Evolutionary conservation across 805 yeast genomes (phyloP).

Genomic region (Cyberlindnera lachancei): DNA sequence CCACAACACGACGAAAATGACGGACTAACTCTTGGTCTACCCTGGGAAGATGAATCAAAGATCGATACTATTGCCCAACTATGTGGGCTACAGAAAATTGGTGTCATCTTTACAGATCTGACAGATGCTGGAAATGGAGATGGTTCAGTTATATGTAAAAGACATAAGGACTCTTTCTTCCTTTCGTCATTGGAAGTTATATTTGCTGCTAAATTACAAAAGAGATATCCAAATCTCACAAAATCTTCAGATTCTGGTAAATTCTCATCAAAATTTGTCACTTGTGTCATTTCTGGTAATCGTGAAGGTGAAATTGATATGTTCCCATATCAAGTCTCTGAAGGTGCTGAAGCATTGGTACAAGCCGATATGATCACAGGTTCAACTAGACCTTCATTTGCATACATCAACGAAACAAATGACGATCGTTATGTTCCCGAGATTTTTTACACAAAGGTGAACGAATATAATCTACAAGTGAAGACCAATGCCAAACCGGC

Average conservation of each 20-base stretch:
- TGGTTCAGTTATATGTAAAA: constrained; percentile 85
- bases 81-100: constrained; percentile 67
- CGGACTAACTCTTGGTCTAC: constrained; percentile 60
- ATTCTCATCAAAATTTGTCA: constrained; percentile 85
- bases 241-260: constrained; percentile 55
- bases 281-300: constrained; percentile 93
- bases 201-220: constrained; percentile 78
- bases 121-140: constrained; percentile 80
- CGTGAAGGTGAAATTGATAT: constrained; percentile 83
- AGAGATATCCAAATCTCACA: constrained; percentile 51
- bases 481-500: constrained; percentile 85
- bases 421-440: constrained; percentile 87
- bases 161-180: constrained; percentile 89
- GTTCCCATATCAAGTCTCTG: constrained; percentile 81
- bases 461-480: constrained; percentile 86
- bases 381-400: constrained; percentile 84
- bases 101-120: constrained; percentile 84
- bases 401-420: constrained; percentile 71
- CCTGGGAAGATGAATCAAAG: constrained; percentile 42
- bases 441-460: constrained; percentile 72
- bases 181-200: constrained; percentile 79
- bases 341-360: constrained; percentile 80
- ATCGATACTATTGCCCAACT: constrained; percentile 46
- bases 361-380: constrained; percentile 81
- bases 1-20: constrained; percentile 83